A percentile compares a stretch with the other conserved stretches of the same genome.
Conservation (phyloP, 2,329 filamentous ascomycete genomes). For the Chrysoporthe cubensis region DNA sequence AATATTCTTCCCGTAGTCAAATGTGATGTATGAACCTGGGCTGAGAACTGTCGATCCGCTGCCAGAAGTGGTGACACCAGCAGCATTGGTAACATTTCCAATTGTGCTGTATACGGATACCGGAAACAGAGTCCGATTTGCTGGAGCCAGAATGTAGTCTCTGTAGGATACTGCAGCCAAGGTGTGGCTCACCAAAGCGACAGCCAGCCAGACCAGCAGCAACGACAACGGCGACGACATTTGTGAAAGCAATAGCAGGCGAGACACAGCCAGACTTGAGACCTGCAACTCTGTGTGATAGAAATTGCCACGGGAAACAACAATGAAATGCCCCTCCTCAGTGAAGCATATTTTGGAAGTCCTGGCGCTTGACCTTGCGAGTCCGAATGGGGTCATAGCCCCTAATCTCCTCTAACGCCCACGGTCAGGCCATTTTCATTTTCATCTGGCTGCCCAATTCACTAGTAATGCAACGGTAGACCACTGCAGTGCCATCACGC, state of each 20-base stretch:
- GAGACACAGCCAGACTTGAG: background rate
- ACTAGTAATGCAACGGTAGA: conserved; percentile 1
- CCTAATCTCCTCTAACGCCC: too few relatives aligned
- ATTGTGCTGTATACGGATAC: conserved; percentile 4
- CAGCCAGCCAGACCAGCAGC: background rate
- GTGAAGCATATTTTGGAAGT: background rate
- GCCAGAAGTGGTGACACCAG: background rate
- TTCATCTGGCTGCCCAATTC: background rate
- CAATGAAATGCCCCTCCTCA: background rate
- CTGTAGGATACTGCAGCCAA: background rate
- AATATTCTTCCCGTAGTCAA: conserved; percentile 27
- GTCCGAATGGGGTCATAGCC: too few relatives aligned
- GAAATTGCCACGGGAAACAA: too few relatives aligned
- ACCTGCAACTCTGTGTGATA: too few relatives aligned
- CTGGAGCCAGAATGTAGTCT: conserved; percentile 16
- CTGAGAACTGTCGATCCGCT: background rate
- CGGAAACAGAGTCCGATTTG: conserved; percentile 5
- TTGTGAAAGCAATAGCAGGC: background rate
- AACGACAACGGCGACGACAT: background rate
- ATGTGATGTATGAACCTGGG: conserved; percentile 29
- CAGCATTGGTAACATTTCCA: conserved; percentile 10
- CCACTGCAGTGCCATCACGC: background rate
- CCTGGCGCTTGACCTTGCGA: background rate
- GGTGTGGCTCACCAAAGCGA: background rate
- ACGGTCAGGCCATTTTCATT: too few relatives aligned